Evolutionary conservation across 768 basidiomycete species (phyloP).

Genomic region (Guyanaporus albipodus): DNA sequence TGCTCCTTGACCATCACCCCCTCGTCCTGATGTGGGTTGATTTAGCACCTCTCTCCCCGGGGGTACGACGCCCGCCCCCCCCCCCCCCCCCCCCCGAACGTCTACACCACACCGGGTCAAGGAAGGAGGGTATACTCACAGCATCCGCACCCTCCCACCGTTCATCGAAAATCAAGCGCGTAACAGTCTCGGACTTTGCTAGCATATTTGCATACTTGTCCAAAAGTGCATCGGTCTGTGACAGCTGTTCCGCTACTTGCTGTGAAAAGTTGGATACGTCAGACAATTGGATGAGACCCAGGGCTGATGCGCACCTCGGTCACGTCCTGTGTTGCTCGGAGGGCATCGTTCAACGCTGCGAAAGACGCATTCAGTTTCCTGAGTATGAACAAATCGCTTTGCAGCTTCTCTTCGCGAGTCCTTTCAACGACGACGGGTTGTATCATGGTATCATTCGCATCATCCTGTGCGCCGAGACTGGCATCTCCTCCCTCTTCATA

Average conservation of each 20-base stretch:
- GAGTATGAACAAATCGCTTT: constrained; percentile 68
- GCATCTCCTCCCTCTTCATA: constrained; percentile 11
- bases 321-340: constrained; percentile 59
- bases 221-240: constrained; percentile 67
- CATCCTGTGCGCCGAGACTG: constrained; percentile 11
- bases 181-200: constrained; percentile 63
- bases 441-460: constrained; percentile 24
- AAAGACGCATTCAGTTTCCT: constrained; percentile 71
- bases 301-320: constrained; percentile 52
- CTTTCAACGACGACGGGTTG: constrained; percentile 27
- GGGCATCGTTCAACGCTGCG: constrained; percentile 61
- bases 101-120: background rate
- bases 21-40: constrained; percentile 49
- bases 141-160: constrained; percentile 71
- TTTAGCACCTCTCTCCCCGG: background rate
- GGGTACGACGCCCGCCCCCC: background rate
- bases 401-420: constrained; percentile 66
- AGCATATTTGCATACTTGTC: constrained; percentile 72
- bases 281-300: background rate
- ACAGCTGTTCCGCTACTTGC: constrained; percentile 64
- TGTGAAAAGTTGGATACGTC: constrained; percentile 21
- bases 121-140: constrained; percentile 38
- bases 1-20: constrained; percentile 45
- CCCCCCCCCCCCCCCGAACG: background rate
- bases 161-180: constrained; percentile 71